phyloP scores from a whole-genome alignment of 192 early-diverging fungal species.

The Coemansia sp. region DNA sequence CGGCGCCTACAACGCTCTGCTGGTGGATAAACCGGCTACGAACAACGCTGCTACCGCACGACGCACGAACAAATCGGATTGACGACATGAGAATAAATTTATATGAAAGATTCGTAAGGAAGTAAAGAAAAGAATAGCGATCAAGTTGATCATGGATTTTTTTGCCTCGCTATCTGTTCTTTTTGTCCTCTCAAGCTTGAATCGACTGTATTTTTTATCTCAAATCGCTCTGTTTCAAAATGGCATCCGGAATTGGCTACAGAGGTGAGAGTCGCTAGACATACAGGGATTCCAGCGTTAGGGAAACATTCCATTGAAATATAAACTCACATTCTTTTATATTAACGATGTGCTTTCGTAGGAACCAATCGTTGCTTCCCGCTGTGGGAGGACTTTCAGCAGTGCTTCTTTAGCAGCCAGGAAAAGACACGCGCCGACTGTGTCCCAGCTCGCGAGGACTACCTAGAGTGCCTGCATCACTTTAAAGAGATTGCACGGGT shows the following conservation, averaged over 20 bases:
- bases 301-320: background rate
- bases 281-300: background rate
- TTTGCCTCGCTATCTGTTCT: background rate
- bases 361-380: slow-evolving; percentile 91
- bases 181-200: slow-evolving; percentile 1
- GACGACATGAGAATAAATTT: slow-evolving; percentile 10
- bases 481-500: slow-evolving; percentile 78
- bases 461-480: slow-evolving; percentile 95
- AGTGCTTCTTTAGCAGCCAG: slow-evolving; percentile 78
- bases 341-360: slow-evolving; percentile 26
- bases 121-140: background rate
- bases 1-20: slow-evolving; percentile 16
- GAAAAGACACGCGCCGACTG: slow-evolving; percentile 80
- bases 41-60: background rate
- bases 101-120: background rate
- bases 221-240: slow-evolving; percentile 4
- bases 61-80: slow-evolving; percentile 15
- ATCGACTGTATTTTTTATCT: slow-evolving; percentile 3
- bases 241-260: slow-evolving; percentile 56
- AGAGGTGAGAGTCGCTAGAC: slow-evolving; percentile 32
- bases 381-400: slow-evolving; percentile 96
- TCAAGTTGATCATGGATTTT: slow-evolving; percentile 1
- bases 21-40: slow-evolving; percentile 26
- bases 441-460: slow-evolving; percentile 82
- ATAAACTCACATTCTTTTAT: background rate